A percentile compares a stretch with the other conserved stretches of the same genome.
These are phyloP conservation scores for Gastrodia elata DNA, from an alignment of 106 monocot species.

Conservation along the genomic window DNA sequence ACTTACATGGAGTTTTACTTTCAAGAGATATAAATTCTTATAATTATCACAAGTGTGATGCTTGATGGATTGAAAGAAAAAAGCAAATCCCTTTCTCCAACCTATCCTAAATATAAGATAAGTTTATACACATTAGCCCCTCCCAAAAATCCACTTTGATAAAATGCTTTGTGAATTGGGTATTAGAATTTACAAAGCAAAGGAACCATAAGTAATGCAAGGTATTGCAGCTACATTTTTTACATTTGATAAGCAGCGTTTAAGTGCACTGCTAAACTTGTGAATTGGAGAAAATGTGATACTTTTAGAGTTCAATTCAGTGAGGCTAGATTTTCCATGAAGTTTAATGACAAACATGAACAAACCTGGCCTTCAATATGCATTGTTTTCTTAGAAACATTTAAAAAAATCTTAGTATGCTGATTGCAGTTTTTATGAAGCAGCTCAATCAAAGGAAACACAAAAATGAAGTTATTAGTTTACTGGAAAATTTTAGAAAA, in stretches of 20 bases:
- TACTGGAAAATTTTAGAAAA: neutral
- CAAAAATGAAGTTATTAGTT: neutral
- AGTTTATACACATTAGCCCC: neutral
- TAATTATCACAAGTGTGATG: no score
- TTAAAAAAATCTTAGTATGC: neutral
- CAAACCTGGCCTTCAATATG: neutral
- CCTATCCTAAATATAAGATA: neutral
- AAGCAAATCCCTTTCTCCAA: no score
- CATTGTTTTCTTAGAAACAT: neutral
- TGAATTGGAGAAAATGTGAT: neutral
- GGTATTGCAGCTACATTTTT: neutral
- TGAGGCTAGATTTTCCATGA: neutral
- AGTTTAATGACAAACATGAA: no score
- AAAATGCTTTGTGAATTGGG: neutral
- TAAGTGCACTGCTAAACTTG: neutral
- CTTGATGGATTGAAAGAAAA: no score
- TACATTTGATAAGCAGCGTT: neutral
- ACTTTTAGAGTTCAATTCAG: neutral
- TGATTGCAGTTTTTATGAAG: neutral
- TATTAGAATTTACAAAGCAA: neutral
- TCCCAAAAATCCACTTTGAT: neutral
- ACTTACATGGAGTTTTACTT: no score
- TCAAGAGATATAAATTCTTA: no score
- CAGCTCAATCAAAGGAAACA: neutral
- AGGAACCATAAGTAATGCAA: neutral